Conservation (phyloP, 176 grass and related monocot species). For the Zizania latifolia region DNA sequence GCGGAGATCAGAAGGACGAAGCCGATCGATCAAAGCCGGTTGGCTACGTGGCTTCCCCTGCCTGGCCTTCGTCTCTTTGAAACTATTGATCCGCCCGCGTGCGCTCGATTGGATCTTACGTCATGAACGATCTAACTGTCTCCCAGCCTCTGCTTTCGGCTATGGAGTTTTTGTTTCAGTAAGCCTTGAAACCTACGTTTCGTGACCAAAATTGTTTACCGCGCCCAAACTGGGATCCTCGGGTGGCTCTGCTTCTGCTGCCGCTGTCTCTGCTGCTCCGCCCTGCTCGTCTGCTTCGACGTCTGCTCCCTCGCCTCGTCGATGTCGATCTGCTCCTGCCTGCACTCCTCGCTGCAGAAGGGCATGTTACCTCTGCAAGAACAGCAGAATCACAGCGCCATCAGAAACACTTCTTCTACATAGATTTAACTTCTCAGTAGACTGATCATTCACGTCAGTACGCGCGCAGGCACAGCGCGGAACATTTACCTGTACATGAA, state of each 20-base stretch:
- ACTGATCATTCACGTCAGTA: background rate
- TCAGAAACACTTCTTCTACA: conserved; percentile 15
- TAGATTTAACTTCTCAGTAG: background rate
- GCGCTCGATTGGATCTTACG: no score
- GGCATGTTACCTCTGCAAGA: conserved; percentile 74
- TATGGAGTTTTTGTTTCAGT: background rate
- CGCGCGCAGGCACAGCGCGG: background rate
- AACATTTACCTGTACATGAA: conserved; percentile 83
- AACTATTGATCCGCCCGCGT: background rate
- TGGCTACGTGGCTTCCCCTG: background rate
- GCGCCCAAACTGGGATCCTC: conserved; percentile 69
- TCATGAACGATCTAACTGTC: no score
- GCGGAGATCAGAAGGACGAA: conserved; percentile 22
- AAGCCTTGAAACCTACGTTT: conserved; percentile 20
- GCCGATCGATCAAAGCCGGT: background rate
- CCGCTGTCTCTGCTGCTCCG: conserved; percentile 42
- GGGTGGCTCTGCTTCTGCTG: conserved; percentile 54
- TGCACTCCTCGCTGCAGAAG: conserved; percentile 97
- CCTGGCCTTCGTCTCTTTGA: background rate
- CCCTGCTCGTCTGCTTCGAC: conserved; percentile 33
- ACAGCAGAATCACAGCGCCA: background rate
- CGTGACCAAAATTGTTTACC: conserved; percentile 22
- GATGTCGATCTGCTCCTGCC: conserved; percentile 83
- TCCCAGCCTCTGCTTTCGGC: no score
- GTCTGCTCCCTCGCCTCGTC: conserved; percentile 60